Evolutionary conservation across 768 basidiomycete genomes (phyloP), one percentile per base, ranked within the genome.

Genomic region (Gloeostereum incarnatum): DNA sequence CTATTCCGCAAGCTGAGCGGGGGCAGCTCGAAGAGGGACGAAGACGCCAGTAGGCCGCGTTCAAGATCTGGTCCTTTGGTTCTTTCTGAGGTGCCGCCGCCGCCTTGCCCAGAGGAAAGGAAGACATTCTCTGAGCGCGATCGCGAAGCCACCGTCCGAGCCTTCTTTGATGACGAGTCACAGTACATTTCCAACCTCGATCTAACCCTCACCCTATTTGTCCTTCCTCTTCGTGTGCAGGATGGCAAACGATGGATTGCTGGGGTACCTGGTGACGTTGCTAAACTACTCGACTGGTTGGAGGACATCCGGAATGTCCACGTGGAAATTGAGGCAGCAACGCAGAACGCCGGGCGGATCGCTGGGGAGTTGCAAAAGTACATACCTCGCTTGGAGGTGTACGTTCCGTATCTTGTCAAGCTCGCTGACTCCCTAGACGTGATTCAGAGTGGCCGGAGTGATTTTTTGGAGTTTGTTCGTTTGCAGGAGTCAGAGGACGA

Each of bases 221-320:
- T 91, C 20, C 62, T 75, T 4, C 92, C 91, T 0, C 69, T 96
- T 6, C 79, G 87, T 6, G 66, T 75, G 2, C 75, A 80, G 43
- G 71, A 81, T 46, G 78, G 70, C 34, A 75, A 75, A 36, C 53
- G 64, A 1, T 96, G 91, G 88, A 81, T 94, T 25, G 61, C 75
- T 1, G 90, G 90, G 13, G 72, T 97, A 13, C 89, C 90, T 1
- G 44, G 62, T 2, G 70, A 78, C 24, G 66, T 90, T 9, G 69
- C 78, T 1, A 73, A 76, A 8, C 65, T 91, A 16, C 78, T 97
- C 43, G 89, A 92, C 56, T 89, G 86, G 81, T 60, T 93, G 35
- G 89, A 93, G 46, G 87, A 89, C 48, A 86, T 97, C 43, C 65
- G 82, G 7, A 78, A 80, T 38, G 62, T 92, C 2, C 92, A 96